Conservation (phyloP, 345 rosid species). For the Eucalyptus cloeziana region DNA sequence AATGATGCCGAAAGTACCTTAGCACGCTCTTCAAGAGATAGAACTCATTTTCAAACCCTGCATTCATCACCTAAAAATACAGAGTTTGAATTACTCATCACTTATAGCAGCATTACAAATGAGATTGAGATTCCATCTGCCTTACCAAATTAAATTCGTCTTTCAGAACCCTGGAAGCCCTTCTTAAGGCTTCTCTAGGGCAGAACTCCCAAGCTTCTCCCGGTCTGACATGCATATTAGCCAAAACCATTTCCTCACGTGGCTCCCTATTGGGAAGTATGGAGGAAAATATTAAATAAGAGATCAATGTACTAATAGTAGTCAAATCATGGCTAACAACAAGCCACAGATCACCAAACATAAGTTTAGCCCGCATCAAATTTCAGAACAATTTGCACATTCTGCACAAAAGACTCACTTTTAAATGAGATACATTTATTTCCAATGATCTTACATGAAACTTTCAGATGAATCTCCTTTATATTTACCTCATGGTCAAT, state of each 20-base stretch:
- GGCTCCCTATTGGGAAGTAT: constrained; percentile 31
- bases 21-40: constrained; percentile 55
- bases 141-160: constrained; percentile 82
- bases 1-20: constrained; percentile 18
- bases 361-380: neutral
- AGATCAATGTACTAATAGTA: neutral
- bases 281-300: neutral
- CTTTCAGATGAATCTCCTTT: neutral
- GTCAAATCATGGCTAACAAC: neutral
- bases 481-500: neutral
- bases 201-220: constrained; percentile 95
- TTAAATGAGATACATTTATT: neutral
- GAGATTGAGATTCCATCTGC: neutral
- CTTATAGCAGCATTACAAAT: neutral
- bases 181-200: constrained; percentile 81
- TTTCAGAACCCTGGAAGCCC: constrained; percentile 51
- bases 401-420: neutral
- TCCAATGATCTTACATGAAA: neutral
- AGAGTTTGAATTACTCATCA: neutral
- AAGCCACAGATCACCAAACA: neutral
- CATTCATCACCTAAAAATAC: constrained; percentile 59
- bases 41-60: constrained; percentile 98
- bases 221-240: constrained; percentile 76
- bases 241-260: constrained; percentile 88
- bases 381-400: neutral